These are phyloP conservation scores for Pleurotus pulmonarius DNA, from an alignment of 768 basidiomycete species.

Conservation along the genomic window DNA sequence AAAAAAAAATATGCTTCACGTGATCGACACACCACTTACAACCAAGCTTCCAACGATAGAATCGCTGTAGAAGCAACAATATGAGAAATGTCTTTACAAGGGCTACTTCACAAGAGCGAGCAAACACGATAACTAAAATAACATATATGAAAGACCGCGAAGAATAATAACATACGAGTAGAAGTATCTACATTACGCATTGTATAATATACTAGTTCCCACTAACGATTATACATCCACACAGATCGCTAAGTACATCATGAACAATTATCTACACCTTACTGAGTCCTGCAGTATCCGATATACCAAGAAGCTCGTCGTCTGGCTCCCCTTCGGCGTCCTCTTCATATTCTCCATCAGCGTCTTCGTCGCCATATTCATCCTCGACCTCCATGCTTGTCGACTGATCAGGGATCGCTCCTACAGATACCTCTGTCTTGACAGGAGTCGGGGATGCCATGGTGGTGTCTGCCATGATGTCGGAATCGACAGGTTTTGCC, in stretches of 20 bases:
- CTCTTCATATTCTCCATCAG: conserved; percentile 36
- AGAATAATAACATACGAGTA: neutral
- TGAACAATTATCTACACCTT: conserved; percentile 9
- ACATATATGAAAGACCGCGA: too few species aligned
- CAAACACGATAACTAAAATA: too few species aligned
- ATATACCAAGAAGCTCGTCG: conserved; percentile 23
- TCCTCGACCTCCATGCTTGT: conserved; percentile 24
- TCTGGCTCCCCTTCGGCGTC: conserved; percentile 39
- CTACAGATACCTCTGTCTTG: neutral
- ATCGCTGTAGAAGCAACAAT: too few species aligned
- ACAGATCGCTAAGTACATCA: conserved; percentile 8
- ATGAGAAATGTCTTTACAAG: too few species aligned
- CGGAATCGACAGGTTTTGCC: neutral
- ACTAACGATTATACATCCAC: conserved; percentile 3
- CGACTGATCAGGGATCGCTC: conserved; percentile 11
- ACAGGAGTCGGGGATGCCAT: neutral
- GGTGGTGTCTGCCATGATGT: neutral
- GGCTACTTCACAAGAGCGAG: too few species aligned
- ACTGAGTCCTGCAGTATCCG: conserved; percentile 13
- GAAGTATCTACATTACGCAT: neutral
- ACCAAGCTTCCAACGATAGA: too few species aligned
- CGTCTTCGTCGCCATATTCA: conserved; percentile 37
- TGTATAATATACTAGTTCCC: conserved; percentile 3
- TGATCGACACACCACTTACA: too few species aligned
- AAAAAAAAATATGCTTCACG: too few species aligned